Base-by-base conservation (phyloP, 2,329 filamentous ascomycete genomes). In the Aureobasidium sp. region DNA sequence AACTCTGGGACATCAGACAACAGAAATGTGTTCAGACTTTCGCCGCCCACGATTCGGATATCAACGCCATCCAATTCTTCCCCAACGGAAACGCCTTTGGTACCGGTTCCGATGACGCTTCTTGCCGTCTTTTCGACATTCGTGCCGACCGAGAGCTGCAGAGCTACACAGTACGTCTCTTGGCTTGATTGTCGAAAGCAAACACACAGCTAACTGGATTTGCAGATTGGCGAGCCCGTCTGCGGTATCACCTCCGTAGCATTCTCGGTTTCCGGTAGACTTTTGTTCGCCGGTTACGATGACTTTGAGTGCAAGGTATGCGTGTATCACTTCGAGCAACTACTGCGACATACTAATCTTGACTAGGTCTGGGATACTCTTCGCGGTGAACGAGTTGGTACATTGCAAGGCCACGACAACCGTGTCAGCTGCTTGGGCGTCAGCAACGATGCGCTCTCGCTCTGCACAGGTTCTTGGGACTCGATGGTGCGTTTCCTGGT, bases 41-140 rank as follows among this genome's bases (percentile, higher is more conserved):
- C 71, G 90, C 93, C 50, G 93, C 93, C 24, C 93, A 97, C 73
- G 93, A 97, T 73, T 96, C 90, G 39, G 93, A 98, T 67, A 98
- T 98, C 77, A 98, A 98, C 71, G 93, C 93, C 63, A 96, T 98
- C 60, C 93, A 97, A 70, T 98, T 97, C 77, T 97, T 97, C 83
- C 93, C 93, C 51, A 94, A 97, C 66, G 93, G 93, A 57, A 95
- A 97, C 71, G 95, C 93, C 22, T 97, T 98, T 67, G 93, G 95
- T 61, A 97, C 93, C 52, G 93, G 93, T 55, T 97, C 93, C 39
- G 93, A 98, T 64, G 93, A 98, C 69, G 93, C 93, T 52, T 95
- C 91, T 34, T 98, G 93, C 79, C 85, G 93, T 61, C 80, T 98
- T 34, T 98, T 98, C 67, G 93, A 98, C 70, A 96, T 98, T 67